phyloP scores from a whole-genome alignment of 2,329 filamentous ascomycete genomes.

The Aspergillus piperis region DNA sequence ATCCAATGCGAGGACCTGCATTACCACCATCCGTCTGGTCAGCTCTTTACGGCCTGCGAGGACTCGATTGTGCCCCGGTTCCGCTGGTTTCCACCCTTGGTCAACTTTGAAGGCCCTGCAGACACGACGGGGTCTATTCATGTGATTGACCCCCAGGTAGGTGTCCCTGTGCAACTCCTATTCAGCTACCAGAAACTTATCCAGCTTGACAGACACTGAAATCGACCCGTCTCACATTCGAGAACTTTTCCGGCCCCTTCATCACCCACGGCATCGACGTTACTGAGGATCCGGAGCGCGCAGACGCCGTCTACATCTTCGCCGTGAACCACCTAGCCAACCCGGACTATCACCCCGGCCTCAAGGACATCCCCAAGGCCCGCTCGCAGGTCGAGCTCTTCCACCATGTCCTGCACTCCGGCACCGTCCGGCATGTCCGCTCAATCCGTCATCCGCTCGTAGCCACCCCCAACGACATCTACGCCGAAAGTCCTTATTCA shows the following conservation, averaged over 20 bases:
- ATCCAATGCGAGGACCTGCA: constrained; percentile 63
- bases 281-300: constrained; percentile 49
- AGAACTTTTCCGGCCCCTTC: constrained; percentile 57
- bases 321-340: constrained; percentile 63
- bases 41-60: constrained; percentile 61
- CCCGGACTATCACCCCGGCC: constrained; percentile 36
- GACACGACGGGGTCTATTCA: constrained; percentile 40
- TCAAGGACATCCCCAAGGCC: constrained; percentile 38
- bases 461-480: constrained; percentile 61
- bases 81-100: constrained; percentile 56
- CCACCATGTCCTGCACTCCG: constrained; percentile 51
- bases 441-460: constrained; percentile 57
- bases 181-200: background rate
- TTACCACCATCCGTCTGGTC: constrained; percentile 50
- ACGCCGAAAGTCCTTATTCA: constrained; percentile 49
- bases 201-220: constrained; percentile 45
- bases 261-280: constrained; percentile 64
- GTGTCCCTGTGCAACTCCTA: background rate
- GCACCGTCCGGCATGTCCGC: constrained; percentile 50
- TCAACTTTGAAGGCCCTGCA: constrained; percentile 43
- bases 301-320: constrained; percentile 58
- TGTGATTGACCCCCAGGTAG: constrained; percentile 56
- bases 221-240: constrained; percentile 50
- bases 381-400: constrained; percentile 62
- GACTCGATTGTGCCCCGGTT: constrained; percentile 46